Evolutionary conservation across 768 basidiomycete genomes (phyloP).

Genomic region (Phylloporus rhodoxanthus): DNA sequence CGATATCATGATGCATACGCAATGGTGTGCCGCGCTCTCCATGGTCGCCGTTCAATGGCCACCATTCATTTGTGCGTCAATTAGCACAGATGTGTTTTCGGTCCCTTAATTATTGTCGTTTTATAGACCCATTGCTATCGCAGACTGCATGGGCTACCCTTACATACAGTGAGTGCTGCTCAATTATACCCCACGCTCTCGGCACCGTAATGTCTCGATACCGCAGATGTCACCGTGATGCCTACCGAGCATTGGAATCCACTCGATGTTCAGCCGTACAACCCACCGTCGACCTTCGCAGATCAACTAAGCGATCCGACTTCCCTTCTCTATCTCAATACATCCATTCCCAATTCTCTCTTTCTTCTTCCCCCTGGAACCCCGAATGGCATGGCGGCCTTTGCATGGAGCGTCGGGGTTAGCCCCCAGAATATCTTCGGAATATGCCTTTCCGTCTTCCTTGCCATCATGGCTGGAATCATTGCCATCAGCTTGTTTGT

Average conservation of each 20-base stretch:
- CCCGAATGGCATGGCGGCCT: constrained; percentile 65
- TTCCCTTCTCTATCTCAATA: constrained; percentile 76
- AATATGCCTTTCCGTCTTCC: constrained; percentile 77
- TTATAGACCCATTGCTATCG: constrained; percentile 78
- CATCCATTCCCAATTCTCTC: constrained; percentile 60
- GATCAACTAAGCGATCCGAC: constrained; percentile 63
- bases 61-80: constrained; percentile 71
- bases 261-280: constrained; percentile 47
- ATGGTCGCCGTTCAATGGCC: constrained; percentile 98
- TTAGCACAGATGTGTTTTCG: background rate
- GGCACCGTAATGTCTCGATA: constrained; percentile 6
- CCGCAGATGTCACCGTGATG: constrained; percentile 67
- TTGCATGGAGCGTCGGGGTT: constrained; percentile 80
- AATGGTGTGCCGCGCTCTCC: constrained; percentile 82
- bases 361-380: constrained; percentile 64
- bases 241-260: constrained; percentile 64
- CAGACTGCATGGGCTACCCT: constrained; percentile 87
- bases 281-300: constrained; percentile 64
- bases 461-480: constrained; percentile 69
- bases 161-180: constrained; percentile 51
- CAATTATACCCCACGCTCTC: constrained; percentile 7
- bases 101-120: constrained; percentile 15
- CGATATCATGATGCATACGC: constrained; percentile 89
- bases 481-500: constrained; percentile 62
- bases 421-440: constrained; percentile 77